These are phyloP conservation scores for Inonotus obliquus DNA, from an alignment of 1,284 basidiomycete species.

Conservation along the genomic window DNA sequence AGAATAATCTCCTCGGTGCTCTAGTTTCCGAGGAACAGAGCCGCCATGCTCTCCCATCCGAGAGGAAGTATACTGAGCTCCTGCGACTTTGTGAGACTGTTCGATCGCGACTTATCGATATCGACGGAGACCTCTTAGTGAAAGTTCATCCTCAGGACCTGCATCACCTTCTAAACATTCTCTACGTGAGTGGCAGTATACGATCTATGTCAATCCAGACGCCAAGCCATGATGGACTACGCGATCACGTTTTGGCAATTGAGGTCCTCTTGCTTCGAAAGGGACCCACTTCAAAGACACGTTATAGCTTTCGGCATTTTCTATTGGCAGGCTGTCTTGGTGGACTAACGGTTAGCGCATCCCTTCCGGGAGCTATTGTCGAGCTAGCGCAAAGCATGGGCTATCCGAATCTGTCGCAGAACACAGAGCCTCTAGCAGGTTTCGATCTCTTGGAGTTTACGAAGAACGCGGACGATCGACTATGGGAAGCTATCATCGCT, in stretches of 20 bases:
- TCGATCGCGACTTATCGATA: constrained; percentile 23
- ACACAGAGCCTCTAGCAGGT: constrained; percentile 24
- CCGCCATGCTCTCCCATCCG: background rate
- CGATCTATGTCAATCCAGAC: constrained; percentile 18
- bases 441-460: constrained; percentile 33
- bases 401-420: constrained; percentile 21
- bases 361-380: constrained; percentile 24
- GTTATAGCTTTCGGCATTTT: constrained; percentile 31
- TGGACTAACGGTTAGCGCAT: constrained; percentile 25
- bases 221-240: constrained; percentile 30
- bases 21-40: constrained; percentile 29
- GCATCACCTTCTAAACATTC: constrained; percentile 38
- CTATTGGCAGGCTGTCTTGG: constrained; percentile 33
- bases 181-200: constrained; percentile 40
- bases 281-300: constrained; percentile 18
- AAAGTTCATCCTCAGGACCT: constrained; percentile 31
- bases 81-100: constrained; percentile 34
- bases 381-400: constrained; percentile 21
- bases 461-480: constrained; percentile 29
- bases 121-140: constrained; percentile 14
- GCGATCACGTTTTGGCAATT: constrained; percentile 32
- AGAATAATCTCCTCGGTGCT: constrained; percentile 39
- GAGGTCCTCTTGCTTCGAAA: constrained; percentile 30
- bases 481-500: constrained; percentile 30
- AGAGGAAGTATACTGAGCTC: constrained; percentile 29